These are phyloP conservation scores for Penicillium sp. DNA, from an alignment of 2,329 filamentous ascomycete species.

Conservation along the genomic window DNA sequence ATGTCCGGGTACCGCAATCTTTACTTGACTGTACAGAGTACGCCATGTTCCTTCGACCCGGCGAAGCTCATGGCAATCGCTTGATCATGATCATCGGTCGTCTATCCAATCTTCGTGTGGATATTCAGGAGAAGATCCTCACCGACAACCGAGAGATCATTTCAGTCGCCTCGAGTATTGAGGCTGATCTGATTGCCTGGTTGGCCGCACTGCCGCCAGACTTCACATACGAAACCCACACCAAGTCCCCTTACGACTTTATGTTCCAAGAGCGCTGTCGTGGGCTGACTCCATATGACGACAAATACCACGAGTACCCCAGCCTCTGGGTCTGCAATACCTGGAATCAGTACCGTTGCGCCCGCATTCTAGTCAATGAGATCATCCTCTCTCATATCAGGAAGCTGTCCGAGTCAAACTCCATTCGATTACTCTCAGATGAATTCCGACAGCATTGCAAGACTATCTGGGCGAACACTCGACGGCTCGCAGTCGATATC, in stretches of 20 bases:
- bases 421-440: conserved; percentile 30
- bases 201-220: conserved; percentile 36
- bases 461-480: conserved; percentile 36
- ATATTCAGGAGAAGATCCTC: conserved; percentile 37
- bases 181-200: conserved; percentile 44
- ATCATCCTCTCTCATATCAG: conserved; percentile 49
- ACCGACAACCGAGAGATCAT: conserved; percentile 40
- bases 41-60: conserved; percentile 38
- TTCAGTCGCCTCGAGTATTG: conserved; percentile 39
- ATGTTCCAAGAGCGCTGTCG: conserved; percentile 45
- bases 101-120: conserved; percentile 43
- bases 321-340: conserved; percentile 61
- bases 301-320: conserved; percentile 62
- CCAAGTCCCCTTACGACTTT: conserved; percentile 34
- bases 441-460: conserved; percentile 41
- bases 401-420: conserved; percentile 33
- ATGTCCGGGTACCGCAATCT: conserved; percentile 38
- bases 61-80: conserved; percentile 38
- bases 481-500: conserved; percentile 43
- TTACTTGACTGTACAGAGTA: conserved; percentile 41
- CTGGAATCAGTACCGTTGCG: conserved; percentile 67
- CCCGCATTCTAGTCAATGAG: conserved; percentile 61
- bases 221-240: conserved; percentile 37
- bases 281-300: conserved; percentile 49
- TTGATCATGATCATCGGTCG: conserved; percentile 38